Conservation (phyloP, 2,329 filamentous ascomycete genomes). For the Apiospora arundinis region DNA sequence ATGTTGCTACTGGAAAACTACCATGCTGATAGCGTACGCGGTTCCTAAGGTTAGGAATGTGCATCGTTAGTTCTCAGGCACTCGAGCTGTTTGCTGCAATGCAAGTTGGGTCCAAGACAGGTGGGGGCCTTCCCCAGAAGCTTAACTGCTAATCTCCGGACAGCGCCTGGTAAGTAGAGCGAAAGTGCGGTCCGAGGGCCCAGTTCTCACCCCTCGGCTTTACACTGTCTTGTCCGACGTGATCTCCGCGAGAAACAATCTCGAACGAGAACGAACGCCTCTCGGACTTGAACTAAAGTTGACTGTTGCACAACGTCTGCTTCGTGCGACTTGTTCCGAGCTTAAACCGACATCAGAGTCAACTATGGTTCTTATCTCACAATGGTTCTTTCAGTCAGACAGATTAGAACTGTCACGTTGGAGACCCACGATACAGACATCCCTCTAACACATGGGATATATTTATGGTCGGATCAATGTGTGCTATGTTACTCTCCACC, state of each 20-base stretch:
- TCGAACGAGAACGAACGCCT: too few species aligned
- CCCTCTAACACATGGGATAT: neutral
- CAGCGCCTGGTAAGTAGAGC: too few species aligned
- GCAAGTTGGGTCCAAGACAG: neutral
- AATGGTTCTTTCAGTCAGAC: too few species aligned
- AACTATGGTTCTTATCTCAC: too few species aligned
- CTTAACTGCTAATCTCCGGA: neutral
- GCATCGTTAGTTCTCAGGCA: too few species aligned
- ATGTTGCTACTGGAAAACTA: neutral
- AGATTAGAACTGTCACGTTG: neutral
- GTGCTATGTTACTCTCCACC: constrained; percentile 1
- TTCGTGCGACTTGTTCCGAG: neutral
- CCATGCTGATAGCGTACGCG: too few species aligned
- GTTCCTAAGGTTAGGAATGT: too few species aligned
- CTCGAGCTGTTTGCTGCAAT: too few species aligned
- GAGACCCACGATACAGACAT: neutral
- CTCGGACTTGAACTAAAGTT: neutral
- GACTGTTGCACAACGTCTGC: neutral
- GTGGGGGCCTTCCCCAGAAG: too few species aligned
- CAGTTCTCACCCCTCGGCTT: neutral
- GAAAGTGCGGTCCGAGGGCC: too few species aligned
- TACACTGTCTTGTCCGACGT: neutral
- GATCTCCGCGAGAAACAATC: neutral
- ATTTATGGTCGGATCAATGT: neutral
- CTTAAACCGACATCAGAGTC: neutral